phyloP scores from a whole-genome alignment of 106 monocot species.

The Vanilla planifolia region DNA sequence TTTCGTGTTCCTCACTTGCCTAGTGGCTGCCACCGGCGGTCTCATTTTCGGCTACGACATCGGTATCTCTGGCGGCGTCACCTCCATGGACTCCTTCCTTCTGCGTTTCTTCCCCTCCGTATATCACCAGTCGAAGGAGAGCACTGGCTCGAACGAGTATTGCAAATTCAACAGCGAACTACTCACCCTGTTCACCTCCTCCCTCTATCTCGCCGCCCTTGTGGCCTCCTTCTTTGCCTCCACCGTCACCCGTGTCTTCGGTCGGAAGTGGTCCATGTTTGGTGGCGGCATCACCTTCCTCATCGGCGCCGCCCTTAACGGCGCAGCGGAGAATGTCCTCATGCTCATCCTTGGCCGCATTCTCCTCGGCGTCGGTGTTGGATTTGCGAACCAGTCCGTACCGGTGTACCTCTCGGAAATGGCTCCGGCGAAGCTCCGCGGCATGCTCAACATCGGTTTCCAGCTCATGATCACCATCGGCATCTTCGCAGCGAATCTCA shows the following conservation, averaged over 20 bases:
- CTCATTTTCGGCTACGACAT: conserved; percentile 26
- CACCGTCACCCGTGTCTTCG: conserved; percentile 11
- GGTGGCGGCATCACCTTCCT: conserved; percentile 22
- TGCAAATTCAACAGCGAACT: conserved; percentile 46
- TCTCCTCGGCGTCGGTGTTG: conserved; percentile 31
- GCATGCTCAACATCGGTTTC: conserved; percentile 17
- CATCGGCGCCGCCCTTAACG: conserved; percentile 24
- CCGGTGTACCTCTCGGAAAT: conserved; percentile 9
- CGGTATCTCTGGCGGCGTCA: conserved; percentile 26
- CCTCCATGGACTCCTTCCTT: conserved; percentile 28
- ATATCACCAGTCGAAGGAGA: conserved; percentile 19
- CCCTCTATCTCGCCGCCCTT: conserved; percentile 33
- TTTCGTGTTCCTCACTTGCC: conserved; percentile 18
- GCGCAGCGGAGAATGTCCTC: conserved; percentile 12
- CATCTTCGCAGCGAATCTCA: conserved; percentile 1
- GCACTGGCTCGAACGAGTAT: conserved; percentile 29
- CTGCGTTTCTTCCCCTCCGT: conserved; percentile 31
- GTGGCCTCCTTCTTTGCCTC: conserved; percentile 26
- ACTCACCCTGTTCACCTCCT: conserved; percentile 36
- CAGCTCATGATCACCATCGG: conserved; percentile 14
- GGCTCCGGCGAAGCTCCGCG: conserved; percentile 10
- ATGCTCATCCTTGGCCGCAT: conserved; percentile 36
- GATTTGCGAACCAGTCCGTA: conserved; percentile 21
- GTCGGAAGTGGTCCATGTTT: conserved; percentile 30
- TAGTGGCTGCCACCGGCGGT: conserved; percentile 21